Evolutionary conservation across 371 early-diverging fungal genomes (phyloP), one percentile per base, ranked within the genome.

Genomic region (Mycotypha africana): DNA sequence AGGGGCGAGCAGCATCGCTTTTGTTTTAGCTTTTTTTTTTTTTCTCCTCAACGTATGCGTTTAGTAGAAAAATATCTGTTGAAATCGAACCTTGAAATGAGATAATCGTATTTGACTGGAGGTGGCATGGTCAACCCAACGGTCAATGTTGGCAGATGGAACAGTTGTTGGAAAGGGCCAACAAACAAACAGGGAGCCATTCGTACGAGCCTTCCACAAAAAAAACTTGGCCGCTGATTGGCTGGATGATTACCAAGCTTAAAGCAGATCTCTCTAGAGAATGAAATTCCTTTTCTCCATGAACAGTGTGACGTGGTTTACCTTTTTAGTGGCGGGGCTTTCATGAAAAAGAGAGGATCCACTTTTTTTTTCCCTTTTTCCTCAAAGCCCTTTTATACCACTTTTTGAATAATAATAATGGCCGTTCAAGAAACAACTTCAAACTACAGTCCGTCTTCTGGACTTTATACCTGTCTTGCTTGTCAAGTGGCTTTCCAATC

Each of bases 401-500:
- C 23, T 21, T 36, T 26, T 36, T 36, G 10, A 20, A 9, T 17
- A 24, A 39, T 4, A 40, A 38, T 38, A 39, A 53, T 47, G 53
- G 41, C 47, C 24, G 42, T 42, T n/a, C 53, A 53, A 53, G 42
- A 42, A 38, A 16, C 28, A 26, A 9, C 19, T 24, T n/a, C n/a
- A n/a, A n/a, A n/a, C n/a, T n/a, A n/a, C n/a, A 17, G 45, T 17
- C 38, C 51, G n/a, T 41, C 54, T 12, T 64, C 60, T 14, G 64
- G 62, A 21, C 43, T 73, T 7, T 85, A 70, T 45, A 87, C 87
- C 14, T 87, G 87, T 62, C 52, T 85, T 22, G 62, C 86, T 8
- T 93, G 94, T 66, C 89, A 91, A 51, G 89, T 91, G 1, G 92
- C 91, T 12, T 93, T 93, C 58, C 70, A 81, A 46, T 72, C 85